phyloP scores from a whole-genome alignment of 139 green algal species.

The Gonium pectorale region DNA sequence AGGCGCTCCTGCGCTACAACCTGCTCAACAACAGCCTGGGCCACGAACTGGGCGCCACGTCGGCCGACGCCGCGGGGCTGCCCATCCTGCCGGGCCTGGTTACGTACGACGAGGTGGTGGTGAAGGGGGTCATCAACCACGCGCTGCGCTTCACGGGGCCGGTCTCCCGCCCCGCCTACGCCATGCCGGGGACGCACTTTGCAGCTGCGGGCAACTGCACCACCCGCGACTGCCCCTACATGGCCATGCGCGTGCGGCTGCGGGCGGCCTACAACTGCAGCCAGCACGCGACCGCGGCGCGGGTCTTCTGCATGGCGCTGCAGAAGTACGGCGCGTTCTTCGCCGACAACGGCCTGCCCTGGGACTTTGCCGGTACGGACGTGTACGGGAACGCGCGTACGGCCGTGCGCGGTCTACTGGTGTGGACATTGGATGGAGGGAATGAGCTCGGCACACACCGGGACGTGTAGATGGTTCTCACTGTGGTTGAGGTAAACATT shows the following conservation, averaged over 20 bases:
- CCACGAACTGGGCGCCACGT: constrained; percentile 43
- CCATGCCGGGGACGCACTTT: constrained; percentile 44
- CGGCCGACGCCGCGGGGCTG: constrained; percentile 52
- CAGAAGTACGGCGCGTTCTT: constrained; percentile 56
- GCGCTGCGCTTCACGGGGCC: constrained; percentile 58
- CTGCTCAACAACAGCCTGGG: neutral
- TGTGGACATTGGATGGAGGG: neutral
- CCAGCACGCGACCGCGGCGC: neutral
- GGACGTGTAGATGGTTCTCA: neutral
- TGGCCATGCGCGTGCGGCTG: constrained; percentile 54
- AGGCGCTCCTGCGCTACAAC: constrained; percentile 12
- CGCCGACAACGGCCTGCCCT: constrained; percentile 55
- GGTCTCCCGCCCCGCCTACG: constrained; percentile 32
- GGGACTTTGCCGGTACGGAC: constrained; percentile 40
- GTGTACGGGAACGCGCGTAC: neutral
- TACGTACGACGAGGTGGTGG: constrained; percentile 39
- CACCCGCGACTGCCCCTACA: constrained; percentile 40
- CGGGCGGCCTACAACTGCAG: constrained; percentile 31
- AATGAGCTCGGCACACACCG: neutral
- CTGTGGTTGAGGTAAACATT: too few species aligned
- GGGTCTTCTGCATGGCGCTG: constrained; percentile 44
- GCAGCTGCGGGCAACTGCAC: neutral
- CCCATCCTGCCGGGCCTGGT: constrained; percentile 51
- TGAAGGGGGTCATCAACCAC: constrained; percentile 31
- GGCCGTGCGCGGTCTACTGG: neutral